Percentiles rank a stretch among this genome's conserved stretches.
Conservation (phyloP, 805 yeast species). For the Kregervanrija fluxuum region DNA sequence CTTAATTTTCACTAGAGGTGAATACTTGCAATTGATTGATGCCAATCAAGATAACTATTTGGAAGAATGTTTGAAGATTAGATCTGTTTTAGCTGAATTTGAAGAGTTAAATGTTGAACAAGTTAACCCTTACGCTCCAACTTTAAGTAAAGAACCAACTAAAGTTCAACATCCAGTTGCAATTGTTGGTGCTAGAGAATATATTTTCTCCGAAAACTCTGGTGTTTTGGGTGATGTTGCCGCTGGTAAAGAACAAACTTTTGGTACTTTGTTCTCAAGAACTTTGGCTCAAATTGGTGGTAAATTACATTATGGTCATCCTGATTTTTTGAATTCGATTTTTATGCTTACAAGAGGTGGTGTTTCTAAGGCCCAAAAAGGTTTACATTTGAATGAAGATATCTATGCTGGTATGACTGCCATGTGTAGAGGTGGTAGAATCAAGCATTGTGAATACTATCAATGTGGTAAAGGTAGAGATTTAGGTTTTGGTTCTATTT, state of each 20-base stretch:
- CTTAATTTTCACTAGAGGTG: conserved; percentile 75
- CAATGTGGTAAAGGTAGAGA: conserved; percentile 92
- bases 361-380: conserved; percentile 80
- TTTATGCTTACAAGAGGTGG: conserved; percentile 86
- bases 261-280: conserved; percentile 79
- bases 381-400: conserved; percentile 81
- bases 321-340: conserved; percentile 70
- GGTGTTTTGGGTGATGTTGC: conserved; percentile 87
- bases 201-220: conserved; percentile 78
- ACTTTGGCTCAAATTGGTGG: conserved; percentile 82
- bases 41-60: conserved; percentile 83
- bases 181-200: conserved; percentile 81
- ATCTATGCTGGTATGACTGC: conserved; percentile 87
- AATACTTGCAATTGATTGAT: conserved; percentile 76
- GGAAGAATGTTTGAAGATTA: conserved; percentile 78
- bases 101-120: conserved; percentile 73
- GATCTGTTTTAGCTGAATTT: conserved; percentile 76
- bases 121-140: conserved; percentile 76
- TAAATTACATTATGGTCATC: conserved; percentile 83
- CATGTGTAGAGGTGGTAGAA: conserved; percentile 76
- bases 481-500: conserved; percentile 78
- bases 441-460: conserved; percentile 79
- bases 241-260: conserved; percentile 86
- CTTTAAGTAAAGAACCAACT: conserved; percentile 46
- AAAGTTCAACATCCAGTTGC: conserved; percentile 63